Evolutionary conservation across 169 alveolate genomes (phyloP).

Genomic region (Plasmodium billcollinsi): DNA sequence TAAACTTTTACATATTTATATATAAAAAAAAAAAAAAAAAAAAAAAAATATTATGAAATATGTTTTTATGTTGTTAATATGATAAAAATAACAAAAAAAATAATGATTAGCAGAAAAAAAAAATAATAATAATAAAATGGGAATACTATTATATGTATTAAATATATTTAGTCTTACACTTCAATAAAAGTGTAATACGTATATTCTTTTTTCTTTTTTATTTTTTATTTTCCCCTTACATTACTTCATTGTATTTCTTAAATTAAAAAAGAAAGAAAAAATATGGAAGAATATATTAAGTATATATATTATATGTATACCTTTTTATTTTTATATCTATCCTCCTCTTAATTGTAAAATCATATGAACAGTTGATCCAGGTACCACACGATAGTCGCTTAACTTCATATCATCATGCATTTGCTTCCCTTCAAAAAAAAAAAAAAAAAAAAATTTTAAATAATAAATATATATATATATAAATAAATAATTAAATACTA

Average conservation of each 20-base stretch:
- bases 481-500: not conserved
- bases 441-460: not conserved
- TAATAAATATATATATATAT: not conserved
- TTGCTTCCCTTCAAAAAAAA: constrained; percentile 87
- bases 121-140: no score
- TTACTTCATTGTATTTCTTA: not conserved
- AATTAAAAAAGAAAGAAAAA: no score
- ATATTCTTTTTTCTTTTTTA: not conserved
- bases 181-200: not conserved
- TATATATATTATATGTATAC: not conserved
- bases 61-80: not conserved
- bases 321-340: constrained; percentile 14
- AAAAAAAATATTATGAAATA: not conserved
- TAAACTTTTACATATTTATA: not conserved
- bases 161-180: no score
- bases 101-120: not conserved
- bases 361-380: constrained; percentile 97
- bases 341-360: constrained; percentile 96
- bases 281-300: not conserved
- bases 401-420: constrained; percentile 93
- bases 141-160: no score
- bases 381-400: constrained; percentile 93
- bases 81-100: not conserved
- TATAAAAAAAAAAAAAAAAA: not conserved
- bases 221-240: not conserved